These are phyloP conservation scores for Coelastrella sp. DNA, from an alignment of 139 green algal genomes.

Conservation along the genomic window DNA sequence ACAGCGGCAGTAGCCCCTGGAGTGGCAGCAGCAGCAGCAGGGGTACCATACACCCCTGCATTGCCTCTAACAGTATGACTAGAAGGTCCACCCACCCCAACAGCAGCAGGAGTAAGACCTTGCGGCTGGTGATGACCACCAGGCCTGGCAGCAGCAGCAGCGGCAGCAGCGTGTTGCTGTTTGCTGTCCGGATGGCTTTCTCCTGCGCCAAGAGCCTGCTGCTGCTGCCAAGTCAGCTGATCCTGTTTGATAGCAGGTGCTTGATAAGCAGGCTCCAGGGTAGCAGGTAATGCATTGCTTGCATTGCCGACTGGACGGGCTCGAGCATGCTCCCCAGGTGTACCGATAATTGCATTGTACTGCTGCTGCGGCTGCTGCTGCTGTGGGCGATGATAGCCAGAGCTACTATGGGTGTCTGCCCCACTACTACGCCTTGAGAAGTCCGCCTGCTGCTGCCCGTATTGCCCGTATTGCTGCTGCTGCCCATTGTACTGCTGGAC, in stretches of 20 bases:
- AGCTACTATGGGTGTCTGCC: neutral
- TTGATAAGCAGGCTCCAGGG: neutral
- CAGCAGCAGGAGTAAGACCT: neutral
- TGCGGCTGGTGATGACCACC: neutral
- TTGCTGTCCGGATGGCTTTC: neutral
- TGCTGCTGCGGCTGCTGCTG: neutral
- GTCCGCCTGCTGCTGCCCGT: neutral
- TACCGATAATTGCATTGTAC: neutral
- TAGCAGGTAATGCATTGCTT: neutral
- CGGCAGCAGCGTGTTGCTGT: neutral
- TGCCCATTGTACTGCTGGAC: constrained; percentile 1
- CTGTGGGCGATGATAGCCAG: neutral
- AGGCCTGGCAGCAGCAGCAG: constrained; percentile 15
- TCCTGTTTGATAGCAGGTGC: neutral
- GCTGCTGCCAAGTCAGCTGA: constrained; percentile 21
- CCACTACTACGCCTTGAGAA: too few relatives aligned
- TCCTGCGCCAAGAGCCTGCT: neutral
- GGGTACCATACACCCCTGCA: neutral
- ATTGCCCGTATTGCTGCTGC: neutral
- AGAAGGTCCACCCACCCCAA: neutral
- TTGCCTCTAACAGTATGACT: neutral
- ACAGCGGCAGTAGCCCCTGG: neutral
- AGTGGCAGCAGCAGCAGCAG: neutral
- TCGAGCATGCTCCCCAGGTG: too few relatives aligned
- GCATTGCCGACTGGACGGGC: neutral